These are phyloP conservation scores for Pseudonitzschia delicatissima DNA, from an alignment of 108 stramenopile species.

Conservation along the genomic window DNA sequence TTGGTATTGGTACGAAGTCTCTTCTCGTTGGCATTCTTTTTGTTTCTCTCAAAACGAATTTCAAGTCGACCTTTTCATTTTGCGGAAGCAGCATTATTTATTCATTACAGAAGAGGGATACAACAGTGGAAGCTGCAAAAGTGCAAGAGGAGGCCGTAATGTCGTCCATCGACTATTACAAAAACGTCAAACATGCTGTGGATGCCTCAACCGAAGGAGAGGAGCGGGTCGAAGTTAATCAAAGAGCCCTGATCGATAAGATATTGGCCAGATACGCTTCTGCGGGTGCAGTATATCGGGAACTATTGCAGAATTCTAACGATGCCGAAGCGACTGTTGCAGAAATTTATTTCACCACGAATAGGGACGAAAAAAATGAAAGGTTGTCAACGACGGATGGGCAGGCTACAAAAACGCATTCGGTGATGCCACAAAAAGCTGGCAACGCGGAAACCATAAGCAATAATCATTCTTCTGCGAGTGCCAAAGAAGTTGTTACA, in stretches of 20 bases:
- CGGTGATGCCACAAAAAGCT: background rate
- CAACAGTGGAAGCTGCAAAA: too few species aligned
- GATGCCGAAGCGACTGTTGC: conserved; percentile 79
- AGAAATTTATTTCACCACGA: conserved; percentile 71
- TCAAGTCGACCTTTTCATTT: too few species aligned
- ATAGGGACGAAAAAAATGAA: background rate
- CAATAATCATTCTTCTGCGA: too few species aligned
- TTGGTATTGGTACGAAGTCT: too few species aligned
- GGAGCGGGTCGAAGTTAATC: conserved; percentile 81
- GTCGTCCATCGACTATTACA: background rate
- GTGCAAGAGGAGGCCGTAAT: too few species aligned
- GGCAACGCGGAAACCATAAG: too few species aligned
- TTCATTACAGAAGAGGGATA: too few species aligned
- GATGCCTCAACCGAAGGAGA: conserved; percentile 15
- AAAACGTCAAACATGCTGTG: background rate
- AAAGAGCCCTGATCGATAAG: conserved; percentile 88
- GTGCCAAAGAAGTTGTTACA: conserved; percentile 53
- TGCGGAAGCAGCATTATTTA: too few species aligned
- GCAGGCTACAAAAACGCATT: background rate
- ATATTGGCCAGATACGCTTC: conserved; percentile 83
- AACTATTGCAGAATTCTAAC: conserved; percentile 83
- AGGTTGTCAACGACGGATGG: background rate
- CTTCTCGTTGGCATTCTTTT: too few species aligned
- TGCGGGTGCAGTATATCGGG: conserved; percentile 77
- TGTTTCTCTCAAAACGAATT: too few species aligned